Conservation (phyloP, 176 grass and related monocot genomes). For the Triticum aestivum region IWGSC_CS_RefSeq_v2.1 NC_057810.1:714706023-714706522, state of each 20-base stretch:
- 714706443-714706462: conserved; percentile 23
- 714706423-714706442: not conserved
- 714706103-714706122: no score
- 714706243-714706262: conserved; percentile 23
- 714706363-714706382: conserved; percentile 17
- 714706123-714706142: no score
- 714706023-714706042: no score
- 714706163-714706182: not conserved
- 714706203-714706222: conserved; percentile 37
- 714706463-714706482: conserved; percentile 24
- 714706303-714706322: not conserved
- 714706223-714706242: conserved; percentile 5
- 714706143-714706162: not conserved
- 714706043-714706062: no score
- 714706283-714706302: not conserved
- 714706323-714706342: not conserved
- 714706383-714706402: conserved; percentile 40
- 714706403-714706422: not conserved
- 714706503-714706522: conserved; percentile 31
- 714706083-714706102: no score
- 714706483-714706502: conserved; percentile 45
- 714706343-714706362: not conserved
- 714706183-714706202: not conserved
- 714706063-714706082: no score
- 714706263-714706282: not conserved